A percentile compares a stretch with the other conserved stretches of the same genome.
Conservation (phyloP, 2,329 filamentous ascomycete species). For the Huntiella moniliformis region DNA sequence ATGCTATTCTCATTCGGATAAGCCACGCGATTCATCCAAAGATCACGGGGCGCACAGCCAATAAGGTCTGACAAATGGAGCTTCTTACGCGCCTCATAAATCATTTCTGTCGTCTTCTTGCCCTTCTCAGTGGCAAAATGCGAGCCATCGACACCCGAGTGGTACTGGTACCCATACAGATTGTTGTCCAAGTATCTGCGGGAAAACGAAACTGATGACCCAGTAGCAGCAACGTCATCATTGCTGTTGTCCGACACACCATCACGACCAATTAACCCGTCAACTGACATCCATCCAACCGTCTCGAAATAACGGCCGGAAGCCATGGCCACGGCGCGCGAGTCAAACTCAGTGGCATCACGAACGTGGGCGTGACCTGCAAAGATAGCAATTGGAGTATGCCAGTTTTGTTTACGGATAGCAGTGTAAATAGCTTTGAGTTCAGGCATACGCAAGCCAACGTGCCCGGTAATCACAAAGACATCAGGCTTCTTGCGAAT, state of each 20-base stretch:
- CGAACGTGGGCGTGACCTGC: conserved; percentile 82
- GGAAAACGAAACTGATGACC: conserved; percentile 37
- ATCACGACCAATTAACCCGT: conserved; percentile 31
- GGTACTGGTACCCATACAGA: conserved; percentile 62
- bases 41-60: conserved; percentile 65
- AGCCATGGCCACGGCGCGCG: conserved; percentile 58
- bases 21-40: conserved; percentile 65
- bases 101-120: conserved; percentile 49
- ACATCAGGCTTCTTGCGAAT: conserved; percentile 73
- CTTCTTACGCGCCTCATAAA: conserved; percentile 47
- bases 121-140: conserved; percentile 65
- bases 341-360: conserved; percentile 65
- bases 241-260: conserved; percentile 14
- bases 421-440: conserved; percentile 59
- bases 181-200: conserved; percentile 91
- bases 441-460: conserved; percentile 64
- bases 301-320: conserved; percentile 91
- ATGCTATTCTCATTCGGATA: conserved; percentile 61
- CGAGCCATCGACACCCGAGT: conserved; percentile 51
- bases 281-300: conserved; percentile 78
- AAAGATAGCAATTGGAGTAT: conserved; percentile 78
- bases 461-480: conserved; percentile 73
- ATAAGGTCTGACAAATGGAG: conserved; percentile 54
- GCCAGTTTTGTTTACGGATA: conserved; percentile 58
- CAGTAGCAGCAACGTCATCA: conserved; percentile 17